Percentiles rank a stretch among this genome's conserved stretches.
phyloP scores from a whole-genome alignment of 1,139 yeast genomes.

The Yarrowia galli region DNA sequence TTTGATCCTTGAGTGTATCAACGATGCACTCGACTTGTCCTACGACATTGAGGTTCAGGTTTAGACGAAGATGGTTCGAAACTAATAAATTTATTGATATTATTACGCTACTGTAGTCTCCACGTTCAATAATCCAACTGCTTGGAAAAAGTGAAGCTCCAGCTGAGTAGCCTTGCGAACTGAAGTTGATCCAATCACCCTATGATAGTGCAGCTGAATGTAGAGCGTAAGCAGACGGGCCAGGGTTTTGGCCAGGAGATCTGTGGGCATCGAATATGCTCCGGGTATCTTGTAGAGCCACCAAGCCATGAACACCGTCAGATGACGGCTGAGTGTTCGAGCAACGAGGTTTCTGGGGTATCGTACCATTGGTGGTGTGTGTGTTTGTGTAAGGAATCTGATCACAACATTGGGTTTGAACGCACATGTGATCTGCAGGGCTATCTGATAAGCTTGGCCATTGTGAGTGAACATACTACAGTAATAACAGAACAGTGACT shows the following conservation, averaged over 20 bases:
- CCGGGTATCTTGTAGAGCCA: constrained; percentile 36
- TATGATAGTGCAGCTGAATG: constrained; percentile 10
- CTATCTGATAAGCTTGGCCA: constrained; percentile 26
- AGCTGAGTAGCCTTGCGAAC: not conserved
- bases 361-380: constrained; percentile 29
- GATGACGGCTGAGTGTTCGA: constrained; percentile 8
- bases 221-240: constrained; percentile 14
- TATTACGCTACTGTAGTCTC: too few relatives aligned
- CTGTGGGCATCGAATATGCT: constrained; percentile 33
- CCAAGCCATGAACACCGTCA: constrained; percentile 21
- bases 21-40: constrained; percentile 43
- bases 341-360: constrained; percentile 18
- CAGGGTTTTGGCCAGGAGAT: constrained; percentile 17
- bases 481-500: too few relatives aligned
- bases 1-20: constrained; percentile 42
- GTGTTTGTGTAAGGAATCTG: not conserved
- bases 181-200: not conserved
- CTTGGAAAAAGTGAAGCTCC: not conserved
- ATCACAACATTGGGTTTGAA: not conserved
- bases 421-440: constrained; percentile 15
- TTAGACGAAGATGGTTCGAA: not conserved
- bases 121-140: not conserved
- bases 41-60: constrained; percentile 41
- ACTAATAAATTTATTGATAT: not conserved
- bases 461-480: too few relatives aligned